A percentile compares a stretch with the other conserved stretches of the same genome.
Evolutionary conservation across 1,284 basidiomycete species (phyloP).

Genomic region (Termitomyces sp.): DNA sequence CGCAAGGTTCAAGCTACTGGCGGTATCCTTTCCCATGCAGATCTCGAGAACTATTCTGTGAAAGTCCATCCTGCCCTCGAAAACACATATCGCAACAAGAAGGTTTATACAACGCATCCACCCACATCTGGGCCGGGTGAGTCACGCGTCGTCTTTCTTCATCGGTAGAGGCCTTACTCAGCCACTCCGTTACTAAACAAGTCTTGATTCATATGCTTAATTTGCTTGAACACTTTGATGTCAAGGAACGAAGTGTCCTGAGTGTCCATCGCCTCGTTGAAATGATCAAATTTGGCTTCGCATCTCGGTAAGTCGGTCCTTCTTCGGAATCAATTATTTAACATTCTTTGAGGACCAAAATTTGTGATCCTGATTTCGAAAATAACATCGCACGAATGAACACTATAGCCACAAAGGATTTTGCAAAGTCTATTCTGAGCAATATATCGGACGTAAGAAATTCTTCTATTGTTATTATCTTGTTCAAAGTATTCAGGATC

Average conservation of each 20-base stretch:
- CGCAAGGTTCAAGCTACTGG: slow-evolving; percentile 63
- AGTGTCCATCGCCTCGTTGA: slow-evolving; percentile 74
- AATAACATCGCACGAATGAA: slow-evolving; percentile 53
- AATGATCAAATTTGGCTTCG: slow-evolving; percentile 77
- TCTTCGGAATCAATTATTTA: neutral
- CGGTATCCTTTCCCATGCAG: slow-evolving; percentile 71
- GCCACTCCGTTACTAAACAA: neutral
- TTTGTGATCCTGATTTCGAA: slow-evolving; percentile 72
- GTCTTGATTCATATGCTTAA: slow-evolving; percentile 80
- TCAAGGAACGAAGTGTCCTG: slow-evolving; percentile 45
- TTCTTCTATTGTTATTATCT: slow-evolving; percentile 7
- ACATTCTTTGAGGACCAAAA: slow-evolving; percentile 53
- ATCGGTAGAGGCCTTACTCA: neutral
- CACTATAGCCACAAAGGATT: slow-evolving; percentile 70
- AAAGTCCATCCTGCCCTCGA: slow-evolving; percentile 68
- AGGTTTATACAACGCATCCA: slow-evolving; percentile 79
- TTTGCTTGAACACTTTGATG: slow-evolving; percentile 63
- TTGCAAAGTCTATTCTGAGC: slow-evolving; percentile 51
- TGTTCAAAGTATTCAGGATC: slow-evolving; percentile 44
- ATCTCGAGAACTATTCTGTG: slow-evolving; percentile 71
- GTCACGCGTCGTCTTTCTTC: slow-evolving; percentile 7
- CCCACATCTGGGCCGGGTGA: slow-evolving; percentile 75
- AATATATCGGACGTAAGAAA: slow-evolving; percentile 76
- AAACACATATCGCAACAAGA: slow-evolving; percentile 72
- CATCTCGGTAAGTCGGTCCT: slow-evolving; percentile 48